phyloP scores from a whole-genome alignment of 306 rosid genomes.

The Hippophae rhamnoides region DNA sequence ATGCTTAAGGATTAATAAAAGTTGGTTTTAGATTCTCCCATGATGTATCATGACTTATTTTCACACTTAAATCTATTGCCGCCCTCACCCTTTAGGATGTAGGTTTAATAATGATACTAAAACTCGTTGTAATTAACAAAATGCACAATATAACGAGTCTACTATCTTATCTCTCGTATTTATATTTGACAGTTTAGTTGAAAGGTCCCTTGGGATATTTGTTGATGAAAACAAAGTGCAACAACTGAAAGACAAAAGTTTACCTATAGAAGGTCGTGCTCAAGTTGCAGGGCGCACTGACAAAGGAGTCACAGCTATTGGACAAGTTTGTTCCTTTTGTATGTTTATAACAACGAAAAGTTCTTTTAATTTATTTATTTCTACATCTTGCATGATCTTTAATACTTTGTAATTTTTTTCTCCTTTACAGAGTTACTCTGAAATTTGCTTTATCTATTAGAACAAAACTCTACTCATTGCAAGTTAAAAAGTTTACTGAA shows the following conservation, averaged over 20 bases:
- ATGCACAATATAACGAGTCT: conserved; percentile 1
- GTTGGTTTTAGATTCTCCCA: too few relatives aligned
- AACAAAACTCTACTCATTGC: too few relatives aligned
- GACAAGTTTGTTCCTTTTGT: conserved; percentile 91
- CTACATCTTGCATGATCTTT: background rate
- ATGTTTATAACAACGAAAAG: conserved; percentile 29
- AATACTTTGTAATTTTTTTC: background rate
- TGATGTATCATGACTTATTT: too few relatives aligned
- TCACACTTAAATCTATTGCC: too few relatives aligned
- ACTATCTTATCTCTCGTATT: conserved; percentile 12
- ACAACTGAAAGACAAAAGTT: conserved; percentile 51
- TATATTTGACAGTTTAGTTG: conserved; percentile 43
- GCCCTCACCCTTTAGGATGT: too few relatives aligned
- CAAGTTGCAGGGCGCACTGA: conserved; percentile 95
- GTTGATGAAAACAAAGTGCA: conserved; percentile 78
- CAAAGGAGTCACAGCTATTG: conserved; percentile 90
- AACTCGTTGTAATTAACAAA: background rate
- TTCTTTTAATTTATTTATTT: conserved; percentile 7
- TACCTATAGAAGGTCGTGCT: conserved; percentile 67
- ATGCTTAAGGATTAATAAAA: too few relatives aligned
- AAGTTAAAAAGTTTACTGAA: too few relatives aligned
- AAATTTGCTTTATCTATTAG: too few relatives aligned
- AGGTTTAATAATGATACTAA: background rate
- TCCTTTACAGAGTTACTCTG: background rate
- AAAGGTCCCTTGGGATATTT: conserved; percentile 63